Conservation (phyloP, 2,329 filamentous ascomycete genomes). For the Lachnellula arida region DNA sequence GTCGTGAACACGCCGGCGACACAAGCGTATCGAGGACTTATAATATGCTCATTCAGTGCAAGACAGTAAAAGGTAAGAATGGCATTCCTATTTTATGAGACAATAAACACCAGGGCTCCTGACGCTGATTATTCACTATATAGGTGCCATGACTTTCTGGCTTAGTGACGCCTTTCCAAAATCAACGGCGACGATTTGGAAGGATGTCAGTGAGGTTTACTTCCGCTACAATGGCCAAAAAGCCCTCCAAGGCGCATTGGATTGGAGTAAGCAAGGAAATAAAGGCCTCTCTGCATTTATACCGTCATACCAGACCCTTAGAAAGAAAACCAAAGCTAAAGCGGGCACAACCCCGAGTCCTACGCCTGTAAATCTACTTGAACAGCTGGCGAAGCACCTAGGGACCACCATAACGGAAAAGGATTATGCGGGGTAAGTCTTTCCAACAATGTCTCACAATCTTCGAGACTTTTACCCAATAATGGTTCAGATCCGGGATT, state of each 20-base stretch:
- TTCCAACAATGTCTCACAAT: not conserved
- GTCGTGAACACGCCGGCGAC: conserved; percentile 6
- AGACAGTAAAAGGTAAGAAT: conserved; percentile 13
- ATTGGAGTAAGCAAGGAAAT: not conserved
- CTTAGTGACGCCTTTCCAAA: conserved; percentile 8
- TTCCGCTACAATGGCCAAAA: conserved; percentile 13
- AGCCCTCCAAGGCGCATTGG: not conserved
- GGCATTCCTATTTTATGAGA: not conserved
- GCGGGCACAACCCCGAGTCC: not conserved
- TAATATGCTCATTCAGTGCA: conserved; percentile 14
- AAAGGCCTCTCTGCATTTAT: not conserved
- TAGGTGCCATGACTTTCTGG: conserved; percentile 20
- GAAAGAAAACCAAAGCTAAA: not conserved
- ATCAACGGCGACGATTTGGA: conserved; percentile 16
- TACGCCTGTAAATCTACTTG: conserved; percentile 7
- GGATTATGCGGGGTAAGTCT: not conserved
- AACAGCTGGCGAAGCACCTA: conserved; percentile 11
- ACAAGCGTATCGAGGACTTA: conserved; percentile 7
- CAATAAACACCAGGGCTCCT: not conserved
- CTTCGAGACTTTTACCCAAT: not conserved
- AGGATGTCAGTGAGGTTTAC: conserved; percentile 16
- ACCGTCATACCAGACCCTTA: not conserved
- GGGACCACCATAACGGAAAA: not conserved
- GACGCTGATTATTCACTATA: not conserved
- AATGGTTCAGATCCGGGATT: too few relatives aligned